A percentile compares a stretch with the other conserved stretches of the same genome.
Evolutionary conservation across 1,284 basidiomycete genomes (phyloP).

Genomic region (Ceratobasidium sp.): DNA sequence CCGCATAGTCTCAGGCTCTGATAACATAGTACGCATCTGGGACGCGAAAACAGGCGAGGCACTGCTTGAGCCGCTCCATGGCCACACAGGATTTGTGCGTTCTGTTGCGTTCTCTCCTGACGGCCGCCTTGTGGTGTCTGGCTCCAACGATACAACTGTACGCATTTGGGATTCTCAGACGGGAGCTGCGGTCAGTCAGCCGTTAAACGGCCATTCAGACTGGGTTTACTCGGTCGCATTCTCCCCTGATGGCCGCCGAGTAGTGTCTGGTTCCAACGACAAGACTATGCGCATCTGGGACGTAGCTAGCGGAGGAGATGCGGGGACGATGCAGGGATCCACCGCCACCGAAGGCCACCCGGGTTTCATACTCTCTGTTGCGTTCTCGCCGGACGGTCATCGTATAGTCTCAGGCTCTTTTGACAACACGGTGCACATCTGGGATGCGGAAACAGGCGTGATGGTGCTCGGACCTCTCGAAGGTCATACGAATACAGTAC

Average conservation of each 20-base stretch:
- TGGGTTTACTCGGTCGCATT: neutral
- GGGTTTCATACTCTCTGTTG: no score
- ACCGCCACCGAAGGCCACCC: no score
- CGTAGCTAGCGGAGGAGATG: no score
- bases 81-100: constrained; percentile 14
- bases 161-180: constrained; percentile 30
- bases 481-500: neutral
- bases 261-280: neutral
- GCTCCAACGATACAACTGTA: constrained; percentile 2
- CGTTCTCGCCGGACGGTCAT: no score
- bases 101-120: constrained; percentile 30
- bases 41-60: constrained; percentile 4
- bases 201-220: neutral
- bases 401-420: neutral
- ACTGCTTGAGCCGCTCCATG: neutral
- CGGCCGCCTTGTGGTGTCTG: constrained; percentile 14
- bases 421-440: constrained; percentile 24
- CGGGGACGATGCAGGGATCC: no score
- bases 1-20: constrained; percentile 10
- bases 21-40: constrained; percentile 29
- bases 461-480: neutral
- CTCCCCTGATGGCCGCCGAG: neutral
- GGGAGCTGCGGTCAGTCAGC: constrained; percentile 1
- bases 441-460: constrained; percentile 17
- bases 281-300: neutral